Percentiles rank a stretch among this genome's conserved stretches.
Evolutionary conservation across 371 early-diverging fungal genomes (phyloP).

Genomic region (Amoeboaphelidium protococcarum): DNA sequence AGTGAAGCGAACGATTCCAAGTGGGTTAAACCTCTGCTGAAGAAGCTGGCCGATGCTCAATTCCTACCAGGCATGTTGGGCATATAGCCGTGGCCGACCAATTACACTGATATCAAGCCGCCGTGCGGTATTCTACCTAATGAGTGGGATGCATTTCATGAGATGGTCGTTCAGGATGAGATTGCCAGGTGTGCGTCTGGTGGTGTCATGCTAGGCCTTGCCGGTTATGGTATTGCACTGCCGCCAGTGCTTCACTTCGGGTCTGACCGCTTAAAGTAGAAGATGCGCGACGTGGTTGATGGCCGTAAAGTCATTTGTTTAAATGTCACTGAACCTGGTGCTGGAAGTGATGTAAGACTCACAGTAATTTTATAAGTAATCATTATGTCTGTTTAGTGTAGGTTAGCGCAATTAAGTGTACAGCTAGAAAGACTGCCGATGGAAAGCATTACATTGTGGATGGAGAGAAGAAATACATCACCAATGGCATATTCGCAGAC

Average conservation of each 20-base stretch:
- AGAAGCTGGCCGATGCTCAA: constrained; percentile 14
- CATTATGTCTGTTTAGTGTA: constrained; percentile 12
- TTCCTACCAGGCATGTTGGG: constrained; percentile 12
- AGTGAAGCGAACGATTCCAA: constrained; percentile 35
- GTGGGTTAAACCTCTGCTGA: constrained; percentile 31
- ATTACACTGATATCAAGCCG: constrained; percentile 6
- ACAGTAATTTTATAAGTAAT: background rate
- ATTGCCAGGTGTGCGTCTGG: constrained; percentile 3
- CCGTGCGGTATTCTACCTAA: constrained; percentile 1
- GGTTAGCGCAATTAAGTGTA: constrained; percentile 16
- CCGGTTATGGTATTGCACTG: background rate
- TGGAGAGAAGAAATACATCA: constrained; percentile 37
- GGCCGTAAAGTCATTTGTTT: too few relatives aligned
- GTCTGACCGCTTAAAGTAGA: background rate
- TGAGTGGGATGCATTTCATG: constrained; percentile 4
- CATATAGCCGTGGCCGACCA: constrained; percentile 7
- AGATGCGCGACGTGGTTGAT: too few relatives aligned
- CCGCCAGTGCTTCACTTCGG: background rate
- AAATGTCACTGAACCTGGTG: constrained; percentile 29
- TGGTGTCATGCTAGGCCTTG: constrained; percentile 1
- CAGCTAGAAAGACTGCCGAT: constrained; percentile 36
- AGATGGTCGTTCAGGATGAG: constrained; percentile 2
- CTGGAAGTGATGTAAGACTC: constrained; percentile 53
- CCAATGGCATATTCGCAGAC: background rate
- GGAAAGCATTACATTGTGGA: constrained; percentile 41